A percentile compares a stretch with the other conserved stretches of the same genome.
These are phyloP conservation scores for Arabidopsis arenosa DNA, from an alignment of 345 rosid species.

Conservation along the genomic window DNA sequence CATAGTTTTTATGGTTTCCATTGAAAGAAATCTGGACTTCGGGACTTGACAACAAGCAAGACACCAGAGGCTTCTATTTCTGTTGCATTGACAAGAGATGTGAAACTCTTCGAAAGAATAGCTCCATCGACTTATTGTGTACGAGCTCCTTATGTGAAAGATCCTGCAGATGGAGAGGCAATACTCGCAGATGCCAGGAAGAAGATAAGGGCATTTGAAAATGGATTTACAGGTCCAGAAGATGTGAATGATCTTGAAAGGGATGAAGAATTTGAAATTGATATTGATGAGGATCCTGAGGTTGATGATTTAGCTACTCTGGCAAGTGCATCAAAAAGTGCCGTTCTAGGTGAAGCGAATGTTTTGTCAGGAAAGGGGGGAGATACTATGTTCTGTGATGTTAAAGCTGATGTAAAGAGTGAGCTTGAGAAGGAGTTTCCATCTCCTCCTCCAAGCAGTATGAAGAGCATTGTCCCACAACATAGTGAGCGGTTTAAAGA, in stretches of 20 bases:
- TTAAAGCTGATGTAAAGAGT: constrained; percentile 45
- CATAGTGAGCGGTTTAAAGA: constrained; percentile 50
- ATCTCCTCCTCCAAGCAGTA: constrained; percentile 51
- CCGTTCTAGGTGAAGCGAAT: constrained; percentile 51
- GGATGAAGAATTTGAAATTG: constrained; percentile 89
- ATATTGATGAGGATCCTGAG: constrained; percentile 95
- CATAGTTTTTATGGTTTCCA: constrained; percentile 32
- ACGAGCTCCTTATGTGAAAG: constrained; percentile 89
- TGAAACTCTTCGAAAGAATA: constrained; percentile 97
- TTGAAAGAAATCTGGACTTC: constrained; percentile 91
- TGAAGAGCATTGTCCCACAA: constrained; percentile 48
- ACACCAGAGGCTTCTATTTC: constrained; percentile 99
- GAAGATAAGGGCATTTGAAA: constrained; percentile 89
- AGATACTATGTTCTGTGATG: constrained; percentile 47
- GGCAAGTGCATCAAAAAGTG: constrained; percentile 53
- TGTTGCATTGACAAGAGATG: constrained; percentile 98
- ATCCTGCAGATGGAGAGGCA: constrained; percentile 92
- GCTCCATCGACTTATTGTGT: constrained; percentile 99
- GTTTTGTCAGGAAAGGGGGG: constrained; percentile 55
- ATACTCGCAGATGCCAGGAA: constrained; percentile 89
- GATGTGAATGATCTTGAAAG: constrained; percentile 89
- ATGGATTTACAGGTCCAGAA: constrained; percentile 82
- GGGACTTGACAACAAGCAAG: constrained; percentile 96
- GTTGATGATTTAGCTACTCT: constrained; percentile 78
- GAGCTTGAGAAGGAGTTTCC: constrained; percentile 53